Evolutionary conservation across 768 basidiomycete species (phyloP).

Genomic region (Pleurotus tuoliensis): DNA sequence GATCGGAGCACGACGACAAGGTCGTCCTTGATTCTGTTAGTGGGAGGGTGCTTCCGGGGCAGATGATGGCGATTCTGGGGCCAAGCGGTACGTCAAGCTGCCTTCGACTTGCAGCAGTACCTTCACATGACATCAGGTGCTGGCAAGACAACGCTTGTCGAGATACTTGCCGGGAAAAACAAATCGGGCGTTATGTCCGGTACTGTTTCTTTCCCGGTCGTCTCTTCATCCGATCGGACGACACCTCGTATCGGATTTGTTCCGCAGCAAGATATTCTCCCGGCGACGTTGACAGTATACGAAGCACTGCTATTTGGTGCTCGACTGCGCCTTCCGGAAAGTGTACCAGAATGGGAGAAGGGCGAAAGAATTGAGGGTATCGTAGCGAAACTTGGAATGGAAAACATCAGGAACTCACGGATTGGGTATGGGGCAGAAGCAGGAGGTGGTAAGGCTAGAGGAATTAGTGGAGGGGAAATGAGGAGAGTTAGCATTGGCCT

Average conservation of each 20-base stretch:
- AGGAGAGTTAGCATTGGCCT: too few species aligned
- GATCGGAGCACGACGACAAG: constrained; percentile 38
- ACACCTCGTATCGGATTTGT: constrained; percentile 76
- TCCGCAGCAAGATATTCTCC: constrained; percentile 87
- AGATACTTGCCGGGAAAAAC: constrained; percentile 80
- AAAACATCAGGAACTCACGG: too few species aligned
- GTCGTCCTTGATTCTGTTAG: constrained; percentile 66
- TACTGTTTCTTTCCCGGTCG: constrained; percentile 50
- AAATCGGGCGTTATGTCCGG: constrained; percentile 74
- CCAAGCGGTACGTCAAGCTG: constrained; percentile 63
- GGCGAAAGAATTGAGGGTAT: too few species aligned
- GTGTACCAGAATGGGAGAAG: too few species aligned
- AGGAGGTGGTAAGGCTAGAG: too few species aligned
- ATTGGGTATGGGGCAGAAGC: too few species aligned
- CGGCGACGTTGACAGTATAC: too few species aligned
- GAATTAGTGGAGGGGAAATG: too few species aligned
- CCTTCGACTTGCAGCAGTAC: neutral
- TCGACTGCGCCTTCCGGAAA: too few species aligned
- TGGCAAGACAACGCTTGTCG: constrained; percentile 89
- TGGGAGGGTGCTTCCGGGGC: constrained; percentile 72
- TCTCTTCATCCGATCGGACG: constrained; percentile 17
- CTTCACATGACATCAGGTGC: constrained; percentile 43
- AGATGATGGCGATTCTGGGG: constrained; percentile 89
- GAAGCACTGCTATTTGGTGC: too few species aligned
- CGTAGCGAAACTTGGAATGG: too few species aligned